phyloP scores from a whole-genome alignment of 192 early-diverging fungal genomes.

The Entophlyctis luteolus region DNA sequence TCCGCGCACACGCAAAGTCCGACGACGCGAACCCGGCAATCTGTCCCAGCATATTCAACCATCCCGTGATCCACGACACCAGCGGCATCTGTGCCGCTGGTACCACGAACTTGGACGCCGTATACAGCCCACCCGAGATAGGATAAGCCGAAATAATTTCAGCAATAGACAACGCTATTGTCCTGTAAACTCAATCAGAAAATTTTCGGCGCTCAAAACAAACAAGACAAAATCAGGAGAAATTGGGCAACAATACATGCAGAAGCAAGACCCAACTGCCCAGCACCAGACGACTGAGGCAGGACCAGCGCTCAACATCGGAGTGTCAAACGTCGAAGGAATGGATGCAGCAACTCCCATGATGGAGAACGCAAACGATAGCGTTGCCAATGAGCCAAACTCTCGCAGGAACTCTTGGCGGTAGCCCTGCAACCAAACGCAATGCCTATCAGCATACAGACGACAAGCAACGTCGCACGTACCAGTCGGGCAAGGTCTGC shows the following conservation, averaged over 20 bases:
- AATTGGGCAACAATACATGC: neutral
- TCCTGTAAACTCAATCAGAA: too few species aligned
- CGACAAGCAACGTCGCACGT: too few species aligned
- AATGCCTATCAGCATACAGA: too few species aligned
- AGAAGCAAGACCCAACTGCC: conserved; percentile 16
- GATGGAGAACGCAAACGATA: conserved; percentile 23
- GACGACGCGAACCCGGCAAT: conserved; percentile 17
- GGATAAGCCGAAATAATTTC: conserved; percentile 23
- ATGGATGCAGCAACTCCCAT: conserved; percentile 24
- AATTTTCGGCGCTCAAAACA: too few species aligned
- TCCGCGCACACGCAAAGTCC: conserved; percentile 21
- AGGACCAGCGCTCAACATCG: conserved; percentile 13
- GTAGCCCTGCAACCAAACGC: too few species aligned
- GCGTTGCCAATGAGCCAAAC: conserved; percentile 14
- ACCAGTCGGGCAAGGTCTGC: too few species aligned
- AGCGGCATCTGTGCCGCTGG: conserved; percentile 11
- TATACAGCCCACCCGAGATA: conserved; percentile 7
- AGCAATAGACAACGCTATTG: conserved; percentile 17
- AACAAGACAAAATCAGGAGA: neutral
- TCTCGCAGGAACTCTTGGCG: conserved; percentile 16
- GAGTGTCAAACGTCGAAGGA: conserved; percentile 17
- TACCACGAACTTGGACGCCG: conserved; percentile 3
- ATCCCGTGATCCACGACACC: conserved; percentile 9
- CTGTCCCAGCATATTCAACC: conserved; percentile 18
- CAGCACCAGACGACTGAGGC: conserved; percentile 9